Percentiles rank a stretch among this genome's conserved stretches.
Conservation (phyloP, 257 asterid genomes). For the Fraxinus quadrangulata region DNA sequence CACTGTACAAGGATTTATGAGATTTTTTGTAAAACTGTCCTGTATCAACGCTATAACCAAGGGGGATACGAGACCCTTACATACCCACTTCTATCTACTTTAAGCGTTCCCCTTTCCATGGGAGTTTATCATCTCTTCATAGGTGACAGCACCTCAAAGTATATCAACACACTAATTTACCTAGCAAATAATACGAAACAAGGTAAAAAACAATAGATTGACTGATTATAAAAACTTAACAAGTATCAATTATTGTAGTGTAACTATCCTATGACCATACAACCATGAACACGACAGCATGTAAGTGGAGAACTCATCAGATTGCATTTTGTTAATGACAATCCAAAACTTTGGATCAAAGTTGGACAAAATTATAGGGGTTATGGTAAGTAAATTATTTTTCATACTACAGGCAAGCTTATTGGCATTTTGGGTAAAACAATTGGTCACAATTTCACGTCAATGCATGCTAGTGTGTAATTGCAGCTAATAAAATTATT, state of each 20-base stretch:
- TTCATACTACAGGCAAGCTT: not conserved
- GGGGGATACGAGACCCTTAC: no score
- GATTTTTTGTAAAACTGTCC: not conserved
- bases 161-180: not conserved
- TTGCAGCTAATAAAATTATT: not conserved
- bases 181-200: not conserved
- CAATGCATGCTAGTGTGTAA: not conserved
- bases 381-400: not conserved
- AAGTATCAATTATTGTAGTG: not conserved
- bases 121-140: not conserved
- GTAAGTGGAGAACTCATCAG: not conserved
- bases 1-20: not conserved
- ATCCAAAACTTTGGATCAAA: not conserved
- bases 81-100: not conserved
- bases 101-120: not conserved
- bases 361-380: not conserved
- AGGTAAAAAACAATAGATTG: not conserved
- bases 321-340: not conserved
- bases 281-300: not conserved
- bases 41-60: not conserved
- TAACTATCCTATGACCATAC: not conserved
- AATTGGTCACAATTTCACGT: not conserved
- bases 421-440: not conserved
- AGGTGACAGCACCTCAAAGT: not conserved
- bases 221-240: not conserved